phyloP scores from a whole-genome alignment of 2,329 filamentous ascomycete species.

The Talaromyces amestolkiae region DNA sequence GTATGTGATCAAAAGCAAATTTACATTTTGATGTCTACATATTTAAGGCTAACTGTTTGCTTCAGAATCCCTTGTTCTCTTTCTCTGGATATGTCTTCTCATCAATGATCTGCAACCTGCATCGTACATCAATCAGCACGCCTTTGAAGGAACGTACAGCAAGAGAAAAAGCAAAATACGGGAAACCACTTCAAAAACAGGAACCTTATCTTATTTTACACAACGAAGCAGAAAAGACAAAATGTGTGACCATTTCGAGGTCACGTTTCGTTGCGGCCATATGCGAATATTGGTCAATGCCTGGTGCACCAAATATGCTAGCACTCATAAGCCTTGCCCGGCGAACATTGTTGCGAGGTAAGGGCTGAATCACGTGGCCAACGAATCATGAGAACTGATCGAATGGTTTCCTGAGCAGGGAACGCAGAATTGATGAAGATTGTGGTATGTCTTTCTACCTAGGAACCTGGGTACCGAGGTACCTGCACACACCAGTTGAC shows the following conservation, averaged over 20 bases:
- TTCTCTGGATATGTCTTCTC: background rate
- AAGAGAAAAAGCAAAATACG: background rate
- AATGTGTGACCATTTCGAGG: slow-evolving; percentile 19
- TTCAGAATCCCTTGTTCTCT: background rate
- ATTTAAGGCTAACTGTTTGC: background rate
- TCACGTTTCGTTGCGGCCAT: slow-evolving; percentile 17
- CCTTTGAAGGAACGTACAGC: background rate
- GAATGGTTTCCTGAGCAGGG: slow-evolving; percentile 1
- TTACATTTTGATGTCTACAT: background rate
- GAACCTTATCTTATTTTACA: background rate
- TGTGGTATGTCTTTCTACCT: slow-evolving; percentile 10
- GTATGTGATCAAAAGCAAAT: background rate
- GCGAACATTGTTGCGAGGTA: slow-evolving; percentile 12
- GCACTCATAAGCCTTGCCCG: slow-evolving; percentile 13
- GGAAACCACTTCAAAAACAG: background rate
- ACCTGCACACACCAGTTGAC: background rate
- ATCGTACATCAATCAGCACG: background rate
- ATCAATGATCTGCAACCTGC: slow-evolving; percentile 1
- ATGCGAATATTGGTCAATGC: slow-evolving; percentile 13
- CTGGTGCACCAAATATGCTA: slow-evolving; percentile 14
- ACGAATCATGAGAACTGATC: background rate
- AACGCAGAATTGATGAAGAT: slow-evolving; percentile 15
- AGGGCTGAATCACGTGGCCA: background rate
- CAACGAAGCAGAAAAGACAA: background rate
- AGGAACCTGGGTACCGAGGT: background rate